These are phyloP conservation scores for Grammothele lineata DNA, from an alignment of 768 basidiomycete genomes.

Conservation along the genomic window DNA sequence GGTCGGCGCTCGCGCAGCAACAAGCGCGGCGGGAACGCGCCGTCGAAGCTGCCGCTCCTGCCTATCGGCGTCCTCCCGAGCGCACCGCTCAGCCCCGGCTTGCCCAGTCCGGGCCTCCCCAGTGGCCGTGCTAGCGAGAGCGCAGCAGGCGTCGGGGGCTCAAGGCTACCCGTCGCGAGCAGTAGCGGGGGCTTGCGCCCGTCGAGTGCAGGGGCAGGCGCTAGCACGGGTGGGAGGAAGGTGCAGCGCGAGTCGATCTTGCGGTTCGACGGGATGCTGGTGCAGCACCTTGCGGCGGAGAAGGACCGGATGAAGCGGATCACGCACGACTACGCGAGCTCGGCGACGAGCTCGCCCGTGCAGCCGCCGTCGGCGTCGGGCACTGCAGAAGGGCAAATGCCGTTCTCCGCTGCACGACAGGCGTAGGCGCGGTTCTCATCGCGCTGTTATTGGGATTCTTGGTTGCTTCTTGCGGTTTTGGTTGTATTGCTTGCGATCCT, in stretches of 20 bases:
- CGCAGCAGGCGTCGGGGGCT: not conserved
- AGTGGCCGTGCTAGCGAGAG: not conserved
- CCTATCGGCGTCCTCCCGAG: conserved; percentile 11
- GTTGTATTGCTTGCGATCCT: not conserved
- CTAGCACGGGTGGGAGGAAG: conserved; percentile 30
- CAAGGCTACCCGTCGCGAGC: not conserved
- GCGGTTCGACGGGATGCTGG: conserved; percentile 74
- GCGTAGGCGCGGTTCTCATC: not conserved
- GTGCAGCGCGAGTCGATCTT: conserved; percentile 52
- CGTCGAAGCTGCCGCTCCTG: conserved; percentile 12
- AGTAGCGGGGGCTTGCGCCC: not conserved
- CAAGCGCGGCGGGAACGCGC: conserved; percentile 34
- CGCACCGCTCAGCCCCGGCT: conserved; percentile 7
- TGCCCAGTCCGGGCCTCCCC: not conserved
- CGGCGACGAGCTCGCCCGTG: conserved; percentile 14
- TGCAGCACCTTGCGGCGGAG: conserved; percentile 81
- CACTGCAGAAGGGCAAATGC: not conserved
- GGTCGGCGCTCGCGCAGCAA: conserved; percentile 23
- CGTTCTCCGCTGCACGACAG: conserved; percentile 3
- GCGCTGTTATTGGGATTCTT: not conserved
- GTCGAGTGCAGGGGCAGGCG: conserved; percentile 18
- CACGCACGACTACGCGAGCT: conserved; percentile 37
- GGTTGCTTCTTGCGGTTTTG: not conserved
- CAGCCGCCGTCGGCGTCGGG: not conserved
- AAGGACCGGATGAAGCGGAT: conserved; percentile 77